Evolutionary conservation across 768 basidiomycete genomes (phyloP).

Genomic region (Boletus patriciae): DNA sequence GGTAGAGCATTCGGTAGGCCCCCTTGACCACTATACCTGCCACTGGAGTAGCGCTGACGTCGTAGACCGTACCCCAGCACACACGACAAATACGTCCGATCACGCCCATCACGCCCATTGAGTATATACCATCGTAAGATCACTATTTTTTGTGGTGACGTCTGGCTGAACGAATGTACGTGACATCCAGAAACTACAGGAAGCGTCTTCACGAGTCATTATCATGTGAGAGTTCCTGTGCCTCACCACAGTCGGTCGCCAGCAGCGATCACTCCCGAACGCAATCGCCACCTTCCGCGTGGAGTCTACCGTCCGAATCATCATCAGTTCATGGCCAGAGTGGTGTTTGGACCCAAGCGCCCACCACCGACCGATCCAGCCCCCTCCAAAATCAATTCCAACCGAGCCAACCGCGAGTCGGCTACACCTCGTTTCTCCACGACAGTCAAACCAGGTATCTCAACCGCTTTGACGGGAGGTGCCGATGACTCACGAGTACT

Average conservation of each 20-base stretch:
- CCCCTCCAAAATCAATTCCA: conserved; percentile 37
- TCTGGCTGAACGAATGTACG: conserved; percentile 12
- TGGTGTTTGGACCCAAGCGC: conserved; percentile 29
- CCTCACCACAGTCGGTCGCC: conserved; percentile 33
- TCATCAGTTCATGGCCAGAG: conserved; percentile 26
- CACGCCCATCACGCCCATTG: conserved; percentile 38
- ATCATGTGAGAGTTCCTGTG: conserved; percentile 30
- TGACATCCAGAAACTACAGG: conserved; percentile 30
- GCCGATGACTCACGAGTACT: conserved; percentile 18
- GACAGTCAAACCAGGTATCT: conserved; percentile 55
- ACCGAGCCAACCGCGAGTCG: conserved; percentile 51
- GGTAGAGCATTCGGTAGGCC: conserved; percentile 29
- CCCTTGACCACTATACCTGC: conserved; percentile 4
- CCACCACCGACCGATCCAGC: conserved; percentile 32
- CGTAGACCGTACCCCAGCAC: conserved; percentile 19
- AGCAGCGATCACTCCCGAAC: conserved; percentile 50
- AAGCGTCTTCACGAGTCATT: conserved; percentile 32
- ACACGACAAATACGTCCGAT: conserved; percentile 34
- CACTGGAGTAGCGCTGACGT: conserved; percentile 12
- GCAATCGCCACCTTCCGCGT: conserved; percentile 46
- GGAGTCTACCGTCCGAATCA: conserved; percentile 41
- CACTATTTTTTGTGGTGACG: conserved; percentile 6
- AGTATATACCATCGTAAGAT: conserved; percentile 34
- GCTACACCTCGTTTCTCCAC: conserved; percentile 57
- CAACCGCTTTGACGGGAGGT: conserved; percentile 11